phyloP scores from a whole-genome alignment of 805 yeast species.

The Candida krabiensis region DNA sequence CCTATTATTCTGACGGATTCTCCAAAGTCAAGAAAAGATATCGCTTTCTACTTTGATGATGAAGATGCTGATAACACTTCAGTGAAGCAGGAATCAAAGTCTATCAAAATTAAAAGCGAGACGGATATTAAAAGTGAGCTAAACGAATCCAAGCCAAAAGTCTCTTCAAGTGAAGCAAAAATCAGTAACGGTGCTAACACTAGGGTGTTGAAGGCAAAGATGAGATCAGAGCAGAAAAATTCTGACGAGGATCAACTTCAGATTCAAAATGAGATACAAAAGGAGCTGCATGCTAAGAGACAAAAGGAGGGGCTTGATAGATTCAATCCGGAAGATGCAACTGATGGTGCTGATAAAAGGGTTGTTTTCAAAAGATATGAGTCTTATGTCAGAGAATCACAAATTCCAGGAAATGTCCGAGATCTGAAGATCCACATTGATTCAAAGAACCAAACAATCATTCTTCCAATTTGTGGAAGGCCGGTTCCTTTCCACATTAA shows the following conservation, averaged over 20 bases:
- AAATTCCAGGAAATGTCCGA: slow-evolving; percentile 79
- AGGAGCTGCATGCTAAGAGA: slow-evolving; percentile 77
- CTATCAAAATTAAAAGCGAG: slow-evolving; percentile 18
- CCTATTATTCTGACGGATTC: slow-evolving; percentile 72
- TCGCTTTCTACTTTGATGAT: slow-evolving; percentile 81
- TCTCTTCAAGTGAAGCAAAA: slow-evolving; percentile 12
- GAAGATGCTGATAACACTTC: slow-evolving; percentile 49
- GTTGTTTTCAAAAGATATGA: slow-evolving; percentile 90
- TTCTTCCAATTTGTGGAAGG: slow-evolving; percentile 89
- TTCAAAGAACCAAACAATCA: slow-evolving; percentile 80
- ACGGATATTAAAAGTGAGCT: slow-evolving; percentile 10
- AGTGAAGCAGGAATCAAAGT: slow-evolving; percentile 34
- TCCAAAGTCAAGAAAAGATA: slow-evolving; percentile 67
- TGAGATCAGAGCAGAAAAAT: slow-evolving; percentile 71
- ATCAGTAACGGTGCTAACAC: slow-evolving; percentile 44
- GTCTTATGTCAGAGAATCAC: slow-evolving; percentile 90
- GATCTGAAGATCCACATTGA: slow-evolving; percentile 89
- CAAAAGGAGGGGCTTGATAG: slow-evolving; percentile 84
- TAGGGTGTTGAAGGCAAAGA: slow-evolving; percentile 72
- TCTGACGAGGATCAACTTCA: slow-evolving; percentile 79
- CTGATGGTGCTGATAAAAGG: slow-evolving; percentile 56
- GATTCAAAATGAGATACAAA: slow-evolving; percentile 79
- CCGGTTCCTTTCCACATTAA: slow-evolving; percentile 98
- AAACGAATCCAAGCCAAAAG: slow-evolving; percentile 6
- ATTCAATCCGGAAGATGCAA: slow-evolving; percentile 77